Evolutionary conservation across 495 filamentous ascomycete species (phyloP).

Genomic region (Antarctomyces pellizariae): DNA sequence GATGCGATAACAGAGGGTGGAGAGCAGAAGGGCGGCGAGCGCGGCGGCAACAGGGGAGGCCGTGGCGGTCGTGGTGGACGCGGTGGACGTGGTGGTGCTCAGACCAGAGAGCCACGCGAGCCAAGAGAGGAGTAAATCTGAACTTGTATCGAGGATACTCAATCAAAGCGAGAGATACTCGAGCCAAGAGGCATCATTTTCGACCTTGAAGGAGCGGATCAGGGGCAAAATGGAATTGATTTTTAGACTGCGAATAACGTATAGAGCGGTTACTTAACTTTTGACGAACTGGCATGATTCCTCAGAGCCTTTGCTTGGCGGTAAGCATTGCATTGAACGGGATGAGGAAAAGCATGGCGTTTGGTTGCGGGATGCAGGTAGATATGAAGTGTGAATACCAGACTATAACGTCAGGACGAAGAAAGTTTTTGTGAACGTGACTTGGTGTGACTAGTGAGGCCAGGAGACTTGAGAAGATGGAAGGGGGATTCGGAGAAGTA

Average conservation of each 20-base stretch:
- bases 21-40: conserved; percentile 16
- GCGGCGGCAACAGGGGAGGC: conserved; percentile 15
- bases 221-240: background rate
- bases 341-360: conserved; percentile 13
- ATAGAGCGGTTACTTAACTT: no score
- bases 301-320: conserved; percentile 7
- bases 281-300: conserved; percentile 4
- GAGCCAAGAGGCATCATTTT: conserved; percentile 11
- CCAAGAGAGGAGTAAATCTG: conserved; percentile 13
- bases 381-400: no score
- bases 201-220: no score
- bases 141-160: no score
- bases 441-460: no score
- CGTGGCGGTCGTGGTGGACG: conserved; percentile 20
- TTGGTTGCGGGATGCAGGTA: no score
- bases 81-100: conserved; percentile 17
- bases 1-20: conserved; percentile 22
- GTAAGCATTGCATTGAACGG: conserved; percentile 12
- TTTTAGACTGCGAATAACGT: no score
- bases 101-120: conserved; percentile 15
- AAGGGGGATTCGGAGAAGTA: no score
- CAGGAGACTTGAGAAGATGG: no score
- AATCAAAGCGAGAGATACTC: no score
- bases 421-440: no score
- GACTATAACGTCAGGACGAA: no score